Evolutionary conservation across 768 basidiomycete species (phyloP), one percentile per base, ranked within the genome.

Genomic region (Imleria badia): DNA sequence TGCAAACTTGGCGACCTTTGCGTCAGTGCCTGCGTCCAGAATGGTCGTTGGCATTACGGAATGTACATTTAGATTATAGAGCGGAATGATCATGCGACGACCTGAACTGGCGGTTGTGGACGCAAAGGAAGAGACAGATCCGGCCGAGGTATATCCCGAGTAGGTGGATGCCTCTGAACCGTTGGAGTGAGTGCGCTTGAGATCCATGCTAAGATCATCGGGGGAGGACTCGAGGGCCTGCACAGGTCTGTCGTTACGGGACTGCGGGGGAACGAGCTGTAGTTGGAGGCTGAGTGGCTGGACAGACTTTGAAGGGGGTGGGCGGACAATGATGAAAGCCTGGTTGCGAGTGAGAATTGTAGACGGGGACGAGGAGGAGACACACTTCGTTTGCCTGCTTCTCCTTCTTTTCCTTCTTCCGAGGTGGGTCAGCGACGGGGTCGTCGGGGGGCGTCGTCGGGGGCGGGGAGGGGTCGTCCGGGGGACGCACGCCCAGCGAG

Each of bases 251-350:
- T 75, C 74, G 57, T 66, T 23, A 69, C 77, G 54, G 75, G 82
- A 49, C 73, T 73, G 59, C 73, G 79, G 39, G 6, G 91, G 90
- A 1, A 96, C 87, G 39, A 97, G 85, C 69, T 97, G 94, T 12
- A 97, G 86, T 63, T 97, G 94, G 1, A 96, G 78, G 67, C 95
- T 94, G 41, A 95, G 77, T 1, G 93, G 89, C 60, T 95, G 91
- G 58, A 89, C 89, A n/a, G 82, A 78, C 62, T 86, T 84, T 7
- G 89, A 83, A 1, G 92, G 91, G 3, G 93, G 93, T 6, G 94
- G 94, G 46, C 91, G 84, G 51, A 96, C 94, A 65, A 96, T 85
- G 53, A 95, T 90, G 74, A 94, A 93, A 0, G 89, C 91, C 93
- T 95, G 66, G 5, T 23, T 45, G 48, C 30, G 12, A 13, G 30